phyloP scores from a whole-genome alignment of 2,329 filamentous ascomycete genomes.

The Nothophaeocryptopus gaeumannii region DNA sequence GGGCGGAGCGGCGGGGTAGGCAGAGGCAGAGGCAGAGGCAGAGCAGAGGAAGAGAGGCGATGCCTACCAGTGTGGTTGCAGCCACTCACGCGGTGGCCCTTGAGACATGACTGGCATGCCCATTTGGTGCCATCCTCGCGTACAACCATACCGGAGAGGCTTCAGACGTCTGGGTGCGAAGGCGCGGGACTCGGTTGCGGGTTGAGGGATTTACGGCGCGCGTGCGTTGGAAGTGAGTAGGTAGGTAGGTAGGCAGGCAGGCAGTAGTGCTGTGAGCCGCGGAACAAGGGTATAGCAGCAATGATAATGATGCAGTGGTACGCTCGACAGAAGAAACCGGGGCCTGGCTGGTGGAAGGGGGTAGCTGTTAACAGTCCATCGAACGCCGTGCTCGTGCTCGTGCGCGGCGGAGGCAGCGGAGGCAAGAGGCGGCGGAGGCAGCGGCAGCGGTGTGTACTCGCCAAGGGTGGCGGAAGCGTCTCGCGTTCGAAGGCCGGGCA shows the following conservation, averaged over 20 bases:
- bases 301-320: not conserved
- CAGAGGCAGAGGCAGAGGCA: not conserved
- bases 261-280: no score
- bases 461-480: slow-evolving; percentile 3
- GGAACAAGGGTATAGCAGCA: no score
- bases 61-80: slow-evolving; percentile 90
- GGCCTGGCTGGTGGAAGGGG: slow-evolving; percentile 3
- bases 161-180: not conserved
- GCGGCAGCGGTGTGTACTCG: not conserved
- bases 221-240: not conserved
- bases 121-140: slow-evolving; percentile 82
- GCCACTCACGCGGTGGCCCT: slow-evolving; percentile 97
- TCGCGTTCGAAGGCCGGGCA: slow-evolving; percentile 9
- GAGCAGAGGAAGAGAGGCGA: slow-evolving; percentile 2
- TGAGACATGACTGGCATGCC: slow-evolving; percentile 96
- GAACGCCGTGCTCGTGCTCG: not conserved
- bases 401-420: no score
- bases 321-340: slow-evolving; percentile 7
- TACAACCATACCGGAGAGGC: slow-evolving; percentile 33
- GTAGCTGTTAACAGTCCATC: no score
- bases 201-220: slow-evolving; percentile 16
- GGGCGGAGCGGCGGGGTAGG: slow-evolving; percentile 17
- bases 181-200: slow-evolving; percentile 11
- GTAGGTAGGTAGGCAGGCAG: no score
- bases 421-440: not conserved